Conservation (phyloP, 345 rosid species). For the Dipteronia sinensis region DNA sequence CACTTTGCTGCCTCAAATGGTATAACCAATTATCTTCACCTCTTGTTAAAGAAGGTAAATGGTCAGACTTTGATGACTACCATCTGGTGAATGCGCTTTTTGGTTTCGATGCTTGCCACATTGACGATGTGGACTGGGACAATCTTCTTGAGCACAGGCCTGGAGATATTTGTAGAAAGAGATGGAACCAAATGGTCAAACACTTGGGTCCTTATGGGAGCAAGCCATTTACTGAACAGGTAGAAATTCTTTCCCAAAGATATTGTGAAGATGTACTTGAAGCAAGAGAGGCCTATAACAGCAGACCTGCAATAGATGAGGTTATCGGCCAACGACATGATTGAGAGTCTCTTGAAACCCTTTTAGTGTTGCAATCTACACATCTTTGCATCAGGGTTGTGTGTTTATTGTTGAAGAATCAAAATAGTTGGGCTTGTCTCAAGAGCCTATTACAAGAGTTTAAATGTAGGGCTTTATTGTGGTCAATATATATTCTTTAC, state of each 20-base stretch:
- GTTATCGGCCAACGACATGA: not conserved
- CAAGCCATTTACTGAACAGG: constrained; percentile 64
- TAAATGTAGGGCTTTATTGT: not conserved
- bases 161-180: constrained; percentile 60
- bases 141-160: constrained; percentile 57
- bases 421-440: too few species aligned
- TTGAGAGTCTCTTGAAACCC: not conserved
- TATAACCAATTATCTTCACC: constrained; percentile 58
- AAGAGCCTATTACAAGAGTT: too few species aligned
- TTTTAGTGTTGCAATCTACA: not conserved
- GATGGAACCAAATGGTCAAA: constrained; percentile 75
- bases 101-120: constrained; percentile 66
- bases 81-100: constrained; percentile 52
- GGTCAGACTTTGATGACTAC: constrained; percentile 81
- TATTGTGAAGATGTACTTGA: constrained; percentile 61
- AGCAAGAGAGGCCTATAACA: constrained; percentile 58
- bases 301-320: constrained; percentile 33
- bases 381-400: not conserved
- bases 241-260: constrained; percentile 46
- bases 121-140: constrained; percentile 89
- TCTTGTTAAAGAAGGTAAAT: constrained; percentile 62
- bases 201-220: constrained; percentile 43
- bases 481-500: too few species aligned
- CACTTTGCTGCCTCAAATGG: constrained; percentile 63
- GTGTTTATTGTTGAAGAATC: too few species aligned